Evolutionary conservation across 257 asterid genomes (phyloP), one percentile per base, ranked within the genome.

Genomic region (Nicotiana attenuata): DNA sequence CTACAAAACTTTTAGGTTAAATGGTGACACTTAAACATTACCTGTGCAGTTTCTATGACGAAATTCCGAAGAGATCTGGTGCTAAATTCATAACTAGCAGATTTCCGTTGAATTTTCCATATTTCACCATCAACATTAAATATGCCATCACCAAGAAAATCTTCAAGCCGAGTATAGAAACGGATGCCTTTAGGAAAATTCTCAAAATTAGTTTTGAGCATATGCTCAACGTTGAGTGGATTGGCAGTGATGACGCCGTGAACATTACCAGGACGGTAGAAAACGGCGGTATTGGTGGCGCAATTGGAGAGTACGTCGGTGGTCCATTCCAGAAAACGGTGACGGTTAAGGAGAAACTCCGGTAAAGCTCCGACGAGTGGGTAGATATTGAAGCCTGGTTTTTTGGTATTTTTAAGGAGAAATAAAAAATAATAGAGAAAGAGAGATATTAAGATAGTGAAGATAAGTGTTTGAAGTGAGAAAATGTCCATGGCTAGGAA

Each of bases 51-150:
- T 38, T 93, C 93, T 88, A 92, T 86, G 2, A 84, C 95, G 75
- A 96, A 96, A 63, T 89, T 92, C 5, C 98, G 84, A 31, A 96
- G 92, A 60, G 99, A 96, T 82, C 85, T 91, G 15, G 99, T 96
- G 82, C 89, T 96, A 84, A 96, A 96, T 83, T 96, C 98, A 28
- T 92, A 90, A 24, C 98, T 96, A 29, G 99, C 98, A 0, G 97
- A 91, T 68, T 96, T 94, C 0, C 99, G 81, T 87, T 96, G 98
- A 19, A 85, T 84, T 69, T 50, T 92, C 98, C 99, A 96, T 22
- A 76, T 26, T 17, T 91, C 91, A 0, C 90, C 94, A 31, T 96
- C 98, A 17, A 89, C 79, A 85, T 92, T 96, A 88, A 96, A 96
- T 45, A 96, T 94, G 0, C 98, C 99, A 6, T 78, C 82, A 0